These are phyloP conservation scores for Cercophora samala DNA, from an alignment of 495 filamentous ascomycete species.

Conservation along the genomic window DNA sequence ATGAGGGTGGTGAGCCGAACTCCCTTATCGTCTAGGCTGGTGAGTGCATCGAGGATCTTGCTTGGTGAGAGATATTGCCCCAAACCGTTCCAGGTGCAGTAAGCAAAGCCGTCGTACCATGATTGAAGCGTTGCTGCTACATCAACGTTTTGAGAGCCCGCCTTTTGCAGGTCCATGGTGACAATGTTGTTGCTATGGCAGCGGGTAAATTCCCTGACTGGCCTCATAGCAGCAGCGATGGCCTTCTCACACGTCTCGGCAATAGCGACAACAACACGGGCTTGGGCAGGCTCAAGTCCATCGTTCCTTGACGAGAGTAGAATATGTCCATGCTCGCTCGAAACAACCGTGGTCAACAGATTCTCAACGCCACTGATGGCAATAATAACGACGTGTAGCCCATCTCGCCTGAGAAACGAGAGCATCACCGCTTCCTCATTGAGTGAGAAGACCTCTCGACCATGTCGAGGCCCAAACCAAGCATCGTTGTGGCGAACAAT, in stretches of 20 bases:
- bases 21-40: conserved; percentile 63
- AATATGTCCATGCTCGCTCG: conserved; percentile 20
- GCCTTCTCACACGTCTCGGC: conserved; percentile 74
- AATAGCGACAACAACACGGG: conserved; percentile 60
- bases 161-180: conserved; percentile 29
- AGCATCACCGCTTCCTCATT: conserved; percentile 77
- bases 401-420: conserved; percentile 73
- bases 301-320: conserved; percentile 60
- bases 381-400: conserved; percentile 75
- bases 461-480: background rate
- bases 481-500: background rate
- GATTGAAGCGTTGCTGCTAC: conserved; percentile 73
- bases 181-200: conserved; percentile 17
- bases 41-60: conserved; percentile 71
- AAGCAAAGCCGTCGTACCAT: conserved; percentile 82
- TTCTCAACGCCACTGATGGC: conserved; percentile 74
- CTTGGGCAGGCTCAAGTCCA: conserved; percentile 50
- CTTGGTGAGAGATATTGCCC: conserved; percentile 78
- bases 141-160: conserved; percentile 26
- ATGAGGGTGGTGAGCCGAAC: conserved; percentile 80
- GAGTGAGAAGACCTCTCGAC: conserved; percentile 54
- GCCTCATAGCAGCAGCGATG: conserved; percentile 78
- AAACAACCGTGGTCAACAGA: conserved; percentile 47
- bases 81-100: conserved; percentile 88
- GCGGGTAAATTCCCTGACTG: conserved; percentile 67